Evolutionary conservation across 2,329 filamentous ascomycete genomes (phyloP).

Genomic region (Scleromitrula shiraiana): DNA sequence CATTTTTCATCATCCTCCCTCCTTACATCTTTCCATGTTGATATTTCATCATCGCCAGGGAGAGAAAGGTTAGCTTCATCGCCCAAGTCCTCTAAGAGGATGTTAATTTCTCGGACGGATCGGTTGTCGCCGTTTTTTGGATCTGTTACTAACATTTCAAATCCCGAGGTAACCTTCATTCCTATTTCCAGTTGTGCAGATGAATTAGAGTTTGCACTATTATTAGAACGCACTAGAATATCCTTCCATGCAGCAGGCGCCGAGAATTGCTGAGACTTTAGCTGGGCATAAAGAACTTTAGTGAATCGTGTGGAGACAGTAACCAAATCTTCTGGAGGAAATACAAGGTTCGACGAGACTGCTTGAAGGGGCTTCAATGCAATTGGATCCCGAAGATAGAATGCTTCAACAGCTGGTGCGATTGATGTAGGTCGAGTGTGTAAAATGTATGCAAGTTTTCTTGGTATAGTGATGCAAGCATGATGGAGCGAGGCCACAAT

Average conservation of each 20-base stretch:
- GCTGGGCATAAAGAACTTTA: constrained; percentile 80
- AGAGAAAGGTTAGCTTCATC: constrained; percentile 36
- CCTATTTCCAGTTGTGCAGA: constrained; percentile 52
- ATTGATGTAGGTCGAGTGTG: constrained; percentile 68
- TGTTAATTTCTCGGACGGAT: constrained; percentile 63
- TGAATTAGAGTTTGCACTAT: constrained; percentile 24
- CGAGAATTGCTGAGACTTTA: constrained; percentile 77
- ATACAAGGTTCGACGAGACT: constrained; percentile 46
- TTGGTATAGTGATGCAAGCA: constrained; percentile 64
- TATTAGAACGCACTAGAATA: constrained; percentile 29
- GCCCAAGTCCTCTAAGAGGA: constrained; percentile 68
- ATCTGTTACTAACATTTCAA: constrained; percentile 75
- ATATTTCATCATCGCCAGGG: constrained; percentile 67
- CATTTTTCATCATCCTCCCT: constrained; percentile 80
- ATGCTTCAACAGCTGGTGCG: constrained; percentile 78
- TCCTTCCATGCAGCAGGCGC: constrained; percentile 47
- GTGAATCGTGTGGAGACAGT: constrained; percentile 75
- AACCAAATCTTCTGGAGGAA: constrained; percentile 73
- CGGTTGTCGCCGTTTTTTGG: constrained; percentile 61
- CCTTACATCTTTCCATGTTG: constrained; percentile 51
- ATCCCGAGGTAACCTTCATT: constrained; percentile 84
- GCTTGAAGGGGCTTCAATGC: constrained; percentile 61
- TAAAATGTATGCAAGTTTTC: constrained; percentile 73
- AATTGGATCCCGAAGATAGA: constrained; percentile 82
- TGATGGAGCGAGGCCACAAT: constrained; percentile 71